These are phyloP conservation scores for Piromyces sp. DNA, from an alignment of 192 early-diverging fungal species.

Conservation along the genomic window DNA sequence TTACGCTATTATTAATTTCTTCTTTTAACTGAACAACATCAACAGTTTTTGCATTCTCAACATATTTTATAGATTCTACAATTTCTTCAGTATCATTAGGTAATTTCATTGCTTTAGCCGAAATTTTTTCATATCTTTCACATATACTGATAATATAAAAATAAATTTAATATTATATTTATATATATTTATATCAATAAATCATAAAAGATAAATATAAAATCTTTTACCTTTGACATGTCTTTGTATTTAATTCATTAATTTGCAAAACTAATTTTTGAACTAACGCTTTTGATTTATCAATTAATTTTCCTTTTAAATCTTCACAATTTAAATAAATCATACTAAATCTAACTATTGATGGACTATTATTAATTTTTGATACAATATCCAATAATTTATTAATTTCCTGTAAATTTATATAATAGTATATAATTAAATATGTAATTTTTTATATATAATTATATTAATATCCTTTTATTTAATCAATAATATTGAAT, in stretches of 20 bases:
- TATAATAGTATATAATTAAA: neutral
- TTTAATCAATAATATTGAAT: too few relatives aligned
- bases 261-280: conserved; percentile 41
- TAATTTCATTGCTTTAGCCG: neutral
- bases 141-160: conserved; percentile 15
- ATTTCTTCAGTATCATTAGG: neutral
- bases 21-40: neutral
- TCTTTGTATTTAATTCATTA: conserved; percentile 36
- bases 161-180: neutral
- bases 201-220: too few relatives aligned
- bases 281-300: conserved; percentile 35
- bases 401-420: conserved; percentile 32
- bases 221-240: conserved; percentile 16
- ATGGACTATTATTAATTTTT: conserved; percentile 27
- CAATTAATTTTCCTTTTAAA: conserved; percentile 29
- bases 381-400: conserved; percentile 35
- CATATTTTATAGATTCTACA: neutral
- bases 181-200: too few relatives aligned
- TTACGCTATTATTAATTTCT: neutral
- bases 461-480: conserved; percentile 4
- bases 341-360: conserved; percentile 33
- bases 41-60: neutral
- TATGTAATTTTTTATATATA: conserved; percentile 3
- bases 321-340: conserved; percentile 39
- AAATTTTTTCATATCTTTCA: conserved; percentile 40